A percentile compares a stretch with the other conserved stretches of the same genome.
Conservation (phyloP, 208 protist species). For the Crithidia brevicula region DNA sequence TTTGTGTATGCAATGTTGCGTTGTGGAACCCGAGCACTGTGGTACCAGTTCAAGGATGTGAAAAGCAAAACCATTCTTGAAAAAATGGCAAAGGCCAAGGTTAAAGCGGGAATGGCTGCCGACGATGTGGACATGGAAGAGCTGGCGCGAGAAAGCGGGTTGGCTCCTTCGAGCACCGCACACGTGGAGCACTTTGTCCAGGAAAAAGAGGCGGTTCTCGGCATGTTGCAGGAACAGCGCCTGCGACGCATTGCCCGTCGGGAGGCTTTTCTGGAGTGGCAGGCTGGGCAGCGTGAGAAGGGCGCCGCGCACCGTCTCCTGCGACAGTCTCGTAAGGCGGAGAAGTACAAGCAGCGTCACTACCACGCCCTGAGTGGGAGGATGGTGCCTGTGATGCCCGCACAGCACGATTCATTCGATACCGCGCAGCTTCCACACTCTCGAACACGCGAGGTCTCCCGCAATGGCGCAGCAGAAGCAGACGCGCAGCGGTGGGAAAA, state of each 20-base stretch:
- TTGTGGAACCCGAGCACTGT: slow-evolving; percentile 9
- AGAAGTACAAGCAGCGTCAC: slow-evolving; percentile 79
- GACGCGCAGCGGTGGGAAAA: neutral
- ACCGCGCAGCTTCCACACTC: neutral
- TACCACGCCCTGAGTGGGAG: slow-evolving; percentile 68
- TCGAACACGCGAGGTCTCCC: neutral
- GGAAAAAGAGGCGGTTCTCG: slow-evolving; percentile 46
- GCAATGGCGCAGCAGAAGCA: neutral
- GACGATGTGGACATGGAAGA: slow-evolving; percentile 49
- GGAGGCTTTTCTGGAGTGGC: slow-evolving; percentile 85
- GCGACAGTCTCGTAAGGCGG: slow-evolving; percentile 63
- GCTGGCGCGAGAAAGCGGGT: slow-evolving; percentile 42
- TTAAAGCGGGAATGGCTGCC: slow-evolving; percentile 33
- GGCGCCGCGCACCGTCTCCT: slow-evolving; percentile 77
- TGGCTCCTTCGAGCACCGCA: slow-evolving; percentile 26
- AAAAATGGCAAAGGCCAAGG: slow-evolving; percentile 21
- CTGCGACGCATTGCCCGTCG: slow-evolving; percentile 58
- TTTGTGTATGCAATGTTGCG: slow-evolving; percentile 19
- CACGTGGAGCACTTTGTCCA: slow-evolving; percentile 29
- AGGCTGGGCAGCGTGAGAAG: slow-evolving; percentile 86
- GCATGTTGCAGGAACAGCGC: slow-evolving; percentile 63
- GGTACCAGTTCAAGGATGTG: slow-evolving; percentile 34
- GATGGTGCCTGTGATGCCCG: slow-evolving; percentile 49
- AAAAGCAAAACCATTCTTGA: slow-evolving; percentile 31
- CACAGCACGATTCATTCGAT: neutral